Base-by-base conservation (phyloP, 805 yeast species). In the Candida ulmi region DNA sequence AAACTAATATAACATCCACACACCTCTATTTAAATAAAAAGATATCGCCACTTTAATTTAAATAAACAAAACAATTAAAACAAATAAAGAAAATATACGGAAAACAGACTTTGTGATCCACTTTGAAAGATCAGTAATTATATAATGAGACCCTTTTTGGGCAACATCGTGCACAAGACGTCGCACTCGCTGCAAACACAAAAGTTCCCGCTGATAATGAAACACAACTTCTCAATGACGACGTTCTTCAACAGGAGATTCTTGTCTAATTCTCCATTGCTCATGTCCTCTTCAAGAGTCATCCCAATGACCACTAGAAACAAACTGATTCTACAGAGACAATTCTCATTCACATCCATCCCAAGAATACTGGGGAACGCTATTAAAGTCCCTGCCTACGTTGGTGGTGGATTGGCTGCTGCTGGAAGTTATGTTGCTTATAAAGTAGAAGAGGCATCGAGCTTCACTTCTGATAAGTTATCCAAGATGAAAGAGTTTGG, bases 391-490 rank as follows among this genome's bases (percentile, higher is more conserved):
- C 96, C 97, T 0, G 91, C 88, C 0, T 82, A 82, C 45, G 65
- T 88, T 0, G 98, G 97, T 2, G 90, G 95, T 8, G 88, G 95
- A 0, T 62, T 88, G 27, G 96, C 95, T 3, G 98, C 97, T 11
- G 96, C 95, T 8, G 95, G 96, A 0, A 83, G 95, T 3, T 93
- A 88, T 57, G 80, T 91, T 36, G 88, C 90, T 16, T 90, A 90
- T 60, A 91, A 93, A 59, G 84, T 90, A 9, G 95, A 88, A 38
- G 95, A 91, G 60, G 95, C 95, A 1, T 71, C 86, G 0, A 68
- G 60, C 29, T 86, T 74, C 51, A 77, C 96, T 1, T 70, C 70
- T 39, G 95, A 84, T 44, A 77, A 78, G 54, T 51, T 91, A 32
- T 68, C 70, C 8, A 68, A 77, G 42, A 66, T 82, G 19, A 76